A percentile compares a stretch with the other conserved stretches of the same genome.
phyloP scores from a whole-genome alignment of 2,329 filamentous ascomycete species.

The Trichophyton verrucosum region DNA sequence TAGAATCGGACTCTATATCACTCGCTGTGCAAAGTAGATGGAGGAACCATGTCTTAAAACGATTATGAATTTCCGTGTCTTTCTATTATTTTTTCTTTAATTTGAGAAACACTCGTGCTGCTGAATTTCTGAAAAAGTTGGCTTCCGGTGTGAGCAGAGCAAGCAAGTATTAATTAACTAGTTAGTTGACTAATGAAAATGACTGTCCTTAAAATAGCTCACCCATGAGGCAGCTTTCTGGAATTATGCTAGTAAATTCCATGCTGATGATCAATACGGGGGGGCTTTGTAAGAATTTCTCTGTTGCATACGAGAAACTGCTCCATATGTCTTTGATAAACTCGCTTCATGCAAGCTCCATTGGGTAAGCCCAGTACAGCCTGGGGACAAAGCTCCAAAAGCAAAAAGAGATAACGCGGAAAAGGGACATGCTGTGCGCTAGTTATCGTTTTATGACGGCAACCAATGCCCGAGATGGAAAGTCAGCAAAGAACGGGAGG shows the following conservation, averaged over 20 bases:
- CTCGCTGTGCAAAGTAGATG: slow-evolving; percentile 14
- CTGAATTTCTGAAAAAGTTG: background rate
- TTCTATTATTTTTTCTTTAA: background rate
- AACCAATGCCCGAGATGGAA: background rate
- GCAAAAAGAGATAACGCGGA: no score
- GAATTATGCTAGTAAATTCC: background rate
- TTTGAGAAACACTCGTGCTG: background rate
- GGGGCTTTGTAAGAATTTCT: background rate
- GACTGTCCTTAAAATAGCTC: background rate
- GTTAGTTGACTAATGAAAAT: background rate
- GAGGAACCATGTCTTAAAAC: background rate
- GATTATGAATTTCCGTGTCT: background rate
- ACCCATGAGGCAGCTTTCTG: no score
- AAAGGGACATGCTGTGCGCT: no score
- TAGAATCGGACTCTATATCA: slow-evolving; percentile 33
- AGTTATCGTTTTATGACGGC: no score
- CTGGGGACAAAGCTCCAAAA: no score
- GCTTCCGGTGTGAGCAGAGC: background rate
- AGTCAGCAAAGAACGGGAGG: background rate
- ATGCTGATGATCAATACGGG: background rate
- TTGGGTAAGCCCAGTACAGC: no score
- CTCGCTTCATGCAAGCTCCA: no score
- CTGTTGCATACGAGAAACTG: no score
- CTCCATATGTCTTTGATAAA: no score
- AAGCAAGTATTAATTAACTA: background rate